These are phyloP conservation scores for Parachaetomium inaequale DNA, from an alignment of 495 filamentous ascomycete species.

Conservation along the genomic window DNA sequence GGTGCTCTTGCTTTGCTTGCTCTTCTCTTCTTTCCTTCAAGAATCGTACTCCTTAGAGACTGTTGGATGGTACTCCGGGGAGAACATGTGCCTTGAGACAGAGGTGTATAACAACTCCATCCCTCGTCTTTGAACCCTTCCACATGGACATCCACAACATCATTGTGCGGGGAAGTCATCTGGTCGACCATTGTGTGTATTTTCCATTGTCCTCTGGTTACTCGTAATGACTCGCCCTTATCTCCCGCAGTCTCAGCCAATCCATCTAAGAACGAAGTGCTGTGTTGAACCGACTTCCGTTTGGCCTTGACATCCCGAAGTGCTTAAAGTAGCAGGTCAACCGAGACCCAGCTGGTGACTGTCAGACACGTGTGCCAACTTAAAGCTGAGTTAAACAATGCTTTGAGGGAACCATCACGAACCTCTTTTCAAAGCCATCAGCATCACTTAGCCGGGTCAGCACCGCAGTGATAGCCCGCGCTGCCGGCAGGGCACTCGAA, in stretches of 20 bases:
- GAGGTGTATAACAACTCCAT: not conserved
- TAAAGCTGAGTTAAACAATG: no score
- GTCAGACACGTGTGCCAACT: not conserved
- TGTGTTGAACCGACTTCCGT: not conserved
- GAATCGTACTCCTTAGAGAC: no score
- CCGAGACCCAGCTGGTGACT: not conserved
- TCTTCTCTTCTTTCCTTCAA: no score
- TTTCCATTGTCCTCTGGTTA: no score
- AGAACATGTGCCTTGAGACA: not conserved
- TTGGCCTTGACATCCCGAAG: not conserved
- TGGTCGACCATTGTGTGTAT: no score
- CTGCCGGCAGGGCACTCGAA: not conserved
- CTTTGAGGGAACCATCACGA: no score
- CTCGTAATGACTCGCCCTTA: not conserved
- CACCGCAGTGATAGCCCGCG: constrained; percentile 1
- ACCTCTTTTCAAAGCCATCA: not conserved
- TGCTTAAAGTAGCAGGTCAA: not conserved
- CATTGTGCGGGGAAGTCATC: no score
- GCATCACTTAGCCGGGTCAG: not conserved
- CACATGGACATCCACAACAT: no score
- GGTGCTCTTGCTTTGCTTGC: not conserved
- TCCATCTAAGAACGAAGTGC: no score
- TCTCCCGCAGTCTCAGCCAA: no score
- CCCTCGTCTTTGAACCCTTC: no score
- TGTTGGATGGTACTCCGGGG: not conserved